These are phyloP conservation scores for Cryphonectria radicalis DNA, from an alignment of 2,329 filamentous ascomycete genomes.

Conservation along the genomic window DNA sequence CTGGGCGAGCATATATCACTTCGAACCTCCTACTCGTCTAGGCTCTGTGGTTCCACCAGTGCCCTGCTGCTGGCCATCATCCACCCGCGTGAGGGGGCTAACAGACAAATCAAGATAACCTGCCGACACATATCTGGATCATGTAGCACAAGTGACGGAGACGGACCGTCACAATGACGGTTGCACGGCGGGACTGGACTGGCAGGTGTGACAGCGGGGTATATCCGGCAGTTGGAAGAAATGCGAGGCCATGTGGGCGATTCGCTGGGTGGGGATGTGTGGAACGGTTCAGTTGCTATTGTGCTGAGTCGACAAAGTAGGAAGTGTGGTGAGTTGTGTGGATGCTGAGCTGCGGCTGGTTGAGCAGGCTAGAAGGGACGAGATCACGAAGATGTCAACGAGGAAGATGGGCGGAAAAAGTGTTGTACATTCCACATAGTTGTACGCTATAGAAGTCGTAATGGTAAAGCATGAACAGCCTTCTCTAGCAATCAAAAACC, in stretches of 20 bases:
- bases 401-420: slow-evolving; percentile 22
- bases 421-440: neutral
- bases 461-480: neutral
- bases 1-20: too few species aligned
- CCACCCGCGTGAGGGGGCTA: too few species aligned
- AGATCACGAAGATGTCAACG: neutral
- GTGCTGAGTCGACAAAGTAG: neutral
- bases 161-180: neutral
- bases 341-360: neutral
- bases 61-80: too few species aligned
- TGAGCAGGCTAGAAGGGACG: neutral
- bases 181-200: neutral
- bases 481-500: neutral
- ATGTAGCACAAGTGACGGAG: neutral
- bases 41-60: too few species aligned
- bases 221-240: neutral
- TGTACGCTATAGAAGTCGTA: neutral
- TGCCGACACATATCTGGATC: neutral
- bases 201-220: neutral
- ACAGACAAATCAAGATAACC: neutral
- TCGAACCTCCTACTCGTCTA: too few species aligned
- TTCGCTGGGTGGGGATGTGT: neutral
- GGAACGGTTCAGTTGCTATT: neutral
- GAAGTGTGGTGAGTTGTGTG: neutral
- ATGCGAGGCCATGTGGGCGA: neutral